These are phyloP conservation scores for Epichloe coenophiala DNA, from an alignment of 2,329 filamentous ascomycete genomes.

Conservation along the genomic window DNA sequence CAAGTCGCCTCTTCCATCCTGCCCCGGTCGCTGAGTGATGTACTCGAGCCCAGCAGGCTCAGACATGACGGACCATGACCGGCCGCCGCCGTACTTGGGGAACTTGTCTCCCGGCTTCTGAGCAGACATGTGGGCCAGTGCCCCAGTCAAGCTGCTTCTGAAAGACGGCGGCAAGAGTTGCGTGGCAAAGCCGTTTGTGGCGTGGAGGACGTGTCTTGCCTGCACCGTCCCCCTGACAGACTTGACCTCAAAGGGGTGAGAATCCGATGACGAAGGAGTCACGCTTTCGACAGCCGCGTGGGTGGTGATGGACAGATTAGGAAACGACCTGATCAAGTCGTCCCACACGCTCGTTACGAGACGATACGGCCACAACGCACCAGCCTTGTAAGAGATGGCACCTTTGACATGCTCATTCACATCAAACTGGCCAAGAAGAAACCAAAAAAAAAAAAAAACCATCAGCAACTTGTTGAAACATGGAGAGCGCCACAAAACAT, in stretches of 20 bases:
- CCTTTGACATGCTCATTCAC: slow-evolving; percentile 23
- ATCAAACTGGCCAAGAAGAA: slow-evolving; percentile 17
- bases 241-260: slow-evolving; percentile 25
- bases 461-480: neutral
- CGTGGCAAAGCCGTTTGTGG: slow-evolving; percentile 40
- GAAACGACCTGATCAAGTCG: slow-evolving; percentile 22
- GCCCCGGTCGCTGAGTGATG: slow-evolving; percentile 30
- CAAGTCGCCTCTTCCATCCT: slow-evolving; percentile 27
- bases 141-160: slow-evolving; percentile 28
- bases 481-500: neutral
- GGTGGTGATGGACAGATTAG: slow-evolving; percentile 24
- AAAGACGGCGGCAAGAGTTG: slow-evolving; percentile 39
- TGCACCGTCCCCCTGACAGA: slow-evolving; percentile 31
- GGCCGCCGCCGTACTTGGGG: slow-evolving; percentile 16
- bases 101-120: slow-evolving; percentile 27
- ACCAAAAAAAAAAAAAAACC: too few relatives aligned
- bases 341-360: slow-evolving; percentile 33
- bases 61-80: slow-evolving; percentile 39
- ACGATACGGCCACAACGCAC: slow-evolving; percentile 37
- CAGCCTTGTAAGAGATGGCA: slow-evolving; percentile 30
- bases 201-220: slow-evolving; percentile 39
- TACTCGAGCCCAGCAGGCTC: slow-evolving; percentile 33
- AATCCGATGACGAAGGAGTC: slow-evolving; percentile 1
- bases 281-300: slow-evolving; percentile 23
- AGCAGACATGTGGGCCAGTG: slow-evolving; percentile 36